phyloP scores from a whole-genome alignment of 768 basidiomycete genomes.

The Lentinula guzmanii region DNA sequence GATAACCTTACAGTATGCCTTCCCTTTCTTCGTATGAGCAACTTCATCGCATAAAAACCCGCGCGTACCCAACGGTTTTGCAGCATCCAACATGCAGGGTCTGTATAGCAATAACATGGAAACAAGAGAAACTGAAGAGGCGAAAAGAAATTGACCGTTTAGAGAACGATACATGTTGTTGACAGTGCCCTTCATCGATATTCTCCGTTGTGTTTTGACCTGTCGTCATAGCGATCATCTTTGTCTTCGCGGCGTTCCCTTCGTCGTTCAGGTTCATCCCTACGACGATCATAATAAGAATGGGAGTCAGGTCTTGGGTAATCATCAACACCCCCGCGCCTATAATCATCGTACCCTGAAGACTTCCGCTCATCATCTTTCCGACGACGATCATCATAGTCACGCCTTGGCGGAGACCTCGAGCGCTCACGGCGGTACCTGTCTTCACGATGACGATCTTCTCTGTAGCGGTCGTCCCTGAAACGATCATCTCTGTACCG shows the following conservation, averaged over 20 bases:
- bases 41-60: not conserved
- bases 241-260: constrained; percentile 82
- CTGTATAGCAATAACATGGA: constrained; percentile 34
- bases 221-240: constrained; percentile 76
- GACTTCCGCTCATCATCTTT: constrained; percentile 81
- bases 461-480: constrained; percentile 31
- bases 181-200: constrained; percentile 54
- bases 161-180: not conserved
- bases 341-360: constrained; percentile 90
- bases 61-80: not conserved
- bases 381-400: constrained; percentile 76
- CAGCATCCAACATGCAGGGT: not conserved
- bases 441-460: constrained; percentile 25
- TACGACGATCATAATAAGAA: constrained; percentile 84
- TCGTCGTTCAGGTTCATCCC: constrained; percentile 66
- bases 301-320: constrained; percentile 79
- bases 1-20: not conserved
- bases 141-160: not conserved
- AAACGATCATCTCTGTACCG: constrained; percentile 37
- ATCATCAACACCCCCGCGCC: constrained; percentile 80
- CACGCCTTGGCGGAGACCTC: constrained; percentile 72
- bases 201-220: constrained; percentile 77
- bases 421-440: constrained; percentile 74
- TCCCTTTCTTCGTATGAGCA: not conserved
- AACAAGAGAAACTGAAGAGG: constrained; percentile 25